Evolutionary conservation across 441 rosid genomes (phyloP).

Genomic region (Theobroma grandiflorum): DNA sequence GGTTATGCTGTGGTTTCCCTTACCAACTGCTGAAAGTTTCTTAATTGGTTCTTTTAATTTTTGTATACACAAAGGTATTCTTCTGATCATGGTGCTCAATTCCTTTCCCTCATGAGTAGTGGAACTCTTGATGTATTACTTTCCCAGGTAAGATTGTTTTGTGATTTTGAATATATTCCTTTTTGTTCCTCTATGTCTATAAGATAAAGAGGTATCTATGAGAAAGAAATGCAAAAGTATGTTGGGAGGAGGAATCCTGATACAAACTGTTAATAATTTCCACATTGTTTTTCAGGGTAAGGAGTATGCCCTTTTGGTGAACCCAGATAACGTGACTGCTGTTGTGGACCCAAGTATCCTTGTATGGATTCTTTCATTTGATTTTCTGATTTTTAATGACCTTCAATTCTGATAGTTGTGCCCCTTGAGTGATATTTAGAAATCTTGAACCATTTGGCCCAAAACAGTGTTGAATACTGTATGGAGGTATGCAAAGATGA

Average conservation of each 20-base stretch:
- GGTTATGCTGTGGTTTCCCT: conserved; percentile 3
- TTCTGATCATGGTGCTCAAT: conserved; percentile 43
- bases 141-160: conserved; percentile 48
- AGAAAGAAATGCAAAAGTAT: conserved; percentile 1
- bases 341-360: conserved; percentile 71
- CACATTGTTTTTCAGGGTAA: conserved; percentile 59
- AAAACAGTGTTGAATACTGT: conserved; percentile 56
- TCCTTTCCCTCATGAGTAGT: conserved; percentile 55
- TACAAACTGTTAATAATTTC: conserved; percentile 16
- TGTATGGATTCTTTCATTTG: conserved; percentile 12
- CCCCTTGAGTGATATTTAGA: conserved; percentile 45
- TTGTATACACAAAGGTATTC: conserved; percentile 43
- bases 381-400: conserved; percentile 12
- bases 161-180: background rate
- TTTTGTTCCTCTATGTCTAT: background rate
- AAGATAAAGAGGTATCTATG: background rate
- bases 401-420: conserved; percentile 23
- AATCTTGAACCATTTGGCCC: conserved; percentile 54
- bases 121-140: conserved; percentile 60
- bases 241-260: conserved; percentile 8
- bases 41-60: conserved; percentile 8
- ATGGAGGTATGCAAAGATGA: conserved; percentile 61
- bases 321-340: conserved; percentile 53
- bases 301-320: conserved; percentile 59
- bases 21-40: background rate